A percentile compares a stretch with the other conserved stretches of the same genome.
Conservation (phyloP, 768 basidiomycete genomes). For the Myochromella boudieri region DNA sequence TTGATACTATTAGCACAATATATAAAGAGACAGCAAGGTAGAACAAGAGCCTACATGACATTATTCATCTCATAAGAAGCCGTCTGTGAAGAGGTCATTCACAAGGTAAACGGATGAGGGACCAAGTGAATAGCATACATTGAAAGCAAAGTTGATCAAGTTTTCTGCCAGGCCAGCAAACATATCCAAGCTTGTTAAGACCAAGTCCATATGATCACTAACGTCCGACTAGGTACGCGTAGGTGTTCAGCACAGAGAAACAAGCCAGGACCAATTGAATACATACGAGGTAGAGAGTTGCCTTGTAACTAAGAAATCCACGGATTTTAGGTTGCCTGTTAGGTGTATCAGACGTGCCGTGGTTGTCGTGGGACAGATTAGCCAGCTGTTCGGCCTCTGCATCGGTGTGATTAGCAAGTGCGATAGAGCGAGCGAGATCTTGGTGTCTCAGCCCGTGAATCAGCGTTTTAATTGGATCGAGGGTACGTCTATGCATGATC, state of each 20-base stretch:
- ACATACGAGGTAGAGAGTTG: slow-evolving; percentile 64
- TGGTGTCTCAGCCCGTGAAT: slow-evolving; percentile 64
- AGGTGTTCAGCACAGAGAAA: neutral
- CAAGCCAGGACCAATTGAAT: neutral
- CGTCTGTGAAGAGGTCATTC: slow-evolving; percentile 36
- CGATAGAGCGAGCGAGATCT: slow-evolving; percentile 58
- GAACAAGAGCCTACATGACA: slow-evolving; percentile 49
- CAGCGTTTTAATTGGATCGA: slow-evolving; percentile 67
- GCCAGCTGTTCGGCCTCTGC: slow-evolving; percentile 2
- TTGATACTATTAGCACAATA: neutral
- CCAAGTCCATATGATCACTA: slow-evolving; percentile 70
- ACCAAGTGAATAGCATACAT: slow-evolving; percentile 41
- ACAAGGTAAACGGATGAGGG: neutral
- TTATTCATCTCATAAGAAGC: slow-evolving; percentile 73
- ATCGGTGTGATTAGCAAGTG: slow-evolving; percentile 38
- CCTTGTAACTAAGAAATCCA: slow-evolving; percentile 64
- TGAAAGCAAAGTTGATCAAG: slow-evolving; percentile 70
- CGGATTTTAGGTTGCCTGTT: slow-evolving; percentile 12
- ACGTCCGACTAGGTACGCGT: slow-evolving; percentile 57
- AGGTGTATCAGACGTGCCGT: neutral
- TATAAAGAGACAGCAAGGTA: neutral
- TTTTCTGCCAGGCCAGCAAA: slow-evolving; percentile 66
- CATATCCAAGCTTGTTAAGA: slow-evolving; percentile 64
- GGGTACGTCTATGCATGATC: slow-evolving; percentile 67
- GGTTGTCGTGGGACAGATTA: neutral